These are phyloP conservation scores for Allium cepa DNA, from an alignment of 106 monocot species.

Conservation along the genomic window DNA sequence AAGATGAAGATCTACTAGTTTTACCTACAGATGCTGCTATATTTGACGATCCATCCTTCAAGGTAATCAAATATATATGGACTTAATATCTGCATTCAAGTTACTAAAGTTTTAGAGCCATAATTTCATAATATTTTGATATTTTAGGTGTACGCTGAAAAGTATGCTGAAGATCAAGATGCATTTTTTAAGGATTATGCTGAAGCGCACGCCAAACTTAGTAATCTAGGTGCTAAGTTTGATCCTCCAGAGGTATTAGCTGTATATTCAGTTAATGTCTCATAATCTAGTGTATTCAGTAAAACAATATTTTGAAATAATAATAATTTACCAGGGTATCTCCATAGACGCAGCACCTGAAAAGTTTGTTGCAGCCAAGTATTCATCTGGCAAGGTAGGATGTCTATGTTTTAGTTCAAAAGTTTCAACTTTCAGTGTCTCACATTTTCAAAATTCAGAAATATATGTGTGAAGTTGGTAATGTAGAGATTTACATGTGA, in stretches of 20 bases:
- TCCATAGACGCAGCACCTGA: constrained; percentile 39
- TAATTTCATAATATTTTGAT: not conserved
- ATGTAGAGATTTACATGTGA: constrained; percentile 22
- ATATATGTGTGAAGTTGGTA: not conserved
- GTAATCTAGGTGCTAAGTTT: constrained; percentile 83
- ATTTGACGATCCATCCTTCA: constrained; percentile 94
- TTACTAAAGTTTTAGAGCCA: not conserved
- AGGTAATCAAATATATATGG: constrained; percentile 31
- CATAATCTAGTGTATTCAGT: not conserved
- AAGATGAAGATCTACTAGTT: constrained; percentile 92
- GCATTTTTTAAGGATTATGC: constrained; percentile 94
- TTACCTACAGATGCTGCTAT: constrained; percentile 93
- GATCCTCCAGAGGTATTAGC: constrained; percentile 77
- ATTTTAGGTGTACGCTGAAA: constrained; percentile 74
- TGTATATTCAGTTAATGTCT: no score
- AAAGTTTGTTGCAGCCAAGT: constrained; percentile 71
- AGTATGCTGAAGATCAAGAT: constrained; percentile 87
- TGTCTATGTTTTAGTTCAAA: not conserved
- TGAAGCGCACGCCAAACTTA: constrained; percentile 97
- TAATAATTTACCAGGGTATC: constrained; percentile 40
- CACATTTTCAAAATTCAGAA: not conserved
- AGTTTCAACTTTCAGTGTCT: not conserved
- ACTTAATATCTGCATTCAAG: not conserved
- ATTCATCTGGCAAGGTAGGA: constrained; percentile 51
- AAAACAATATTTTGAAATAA: not conserved